Base-by-base conservation (phyloP, 2,329 filamentous ascomycete genomes). In the Chalaropsis thielavioides region DNA sequence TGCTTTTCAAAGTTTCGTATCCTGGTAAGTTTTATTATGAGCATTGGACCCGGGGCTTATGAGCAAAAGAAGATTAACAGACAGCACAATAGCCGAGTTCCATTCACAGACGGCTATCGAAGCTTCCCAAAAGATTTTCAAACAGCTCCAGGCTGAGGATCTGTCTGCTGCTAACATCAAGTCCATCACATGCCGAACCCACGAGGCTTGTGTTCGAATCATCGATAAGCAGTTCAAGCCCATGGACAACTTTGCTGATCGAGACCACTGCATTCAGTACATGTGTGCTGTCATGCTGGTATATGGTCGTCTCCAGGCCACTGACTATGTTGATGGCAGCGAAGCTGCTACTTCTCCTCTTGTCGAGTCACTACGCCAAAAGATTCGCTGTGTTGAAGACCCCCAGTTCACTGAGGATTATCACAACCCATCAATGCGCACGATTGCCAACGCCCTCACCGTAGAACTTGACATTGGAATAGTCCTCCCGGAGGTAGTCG, bases 161-260 rank as follows among this genome's bases (percentile, higher is more conserved):
- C 96, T 96, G 83, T 89, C 87, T 64, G 91, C 92, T 66, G 88
- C 87, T 70, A 92, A 99, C 76, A 95, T 99, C 80, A 92, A 95
- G 80, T 83, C 83, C 68, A 84, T 99, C 72, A 91, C 88, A 71
- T 96, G 92, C 84, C 88, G 94, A 72, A 99, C 94, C 8, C 94
- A 99, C 80, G 94, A 99, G 79, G 94, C 94, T 67, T 97, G 94
- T 80, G 85, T 99, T 74, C 91, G 94, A 72, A 99, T 99, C 78
- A 99, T 99, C 73, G 94, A 99, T 84, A 99, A 99, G 83, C 94
- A 99, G 79, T 95, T 96, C 83, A 97, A 96, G 84, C 87, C 92
- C 71, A 95, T 99, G 90, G 92, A 96, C 81, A 99, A 99, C 85
- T 99, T 97, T 74, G 94, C 94, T 73, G 94, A 99, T 79, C 91